phyloP scores from a whole-genome alignment of 2,329 filamentous ascomycete species.

The Dactylellina cionopaga region DNA sequence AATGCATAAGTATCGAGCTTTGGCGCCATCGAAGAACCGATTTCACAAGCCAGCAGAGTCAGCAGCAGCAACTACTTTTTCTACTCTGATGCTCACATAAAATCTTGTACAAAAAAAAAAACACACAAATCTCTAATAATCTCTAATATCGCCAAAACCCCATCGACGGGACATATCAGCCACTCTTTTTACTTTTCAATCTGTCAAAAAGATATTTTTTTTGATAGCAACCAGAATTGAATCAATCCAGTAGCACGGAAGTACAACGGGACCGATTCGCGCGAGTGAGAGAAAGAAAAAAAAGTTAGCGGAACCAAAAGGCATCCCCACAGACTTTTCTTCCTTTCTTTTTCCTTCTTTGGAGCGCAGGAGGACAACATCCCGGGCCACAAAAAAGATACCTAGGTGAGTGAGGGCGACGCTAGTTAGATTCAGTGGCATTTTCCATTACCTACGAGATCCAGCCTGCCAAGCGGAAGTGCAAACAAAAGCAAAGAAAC shows the following conservation, averaged over 20 bases:
- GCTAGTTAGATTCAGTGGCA: slow-evolving; percentile 42
- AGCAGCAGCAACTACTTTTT: slow-evolving; percentile 19
- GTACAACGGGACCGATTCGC: slow-evolving; percentile 43
- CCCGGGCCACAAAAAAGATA: slow-evolving; percentile 16
- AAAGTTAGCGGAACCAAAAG: not conserved
- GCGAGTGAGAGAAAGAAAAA: slow-evolving; percentile 12
- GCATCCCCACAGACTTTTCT: slow-evolving; percentile 16
- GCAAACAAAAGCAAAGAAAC: slow-evolving; percentile 33
- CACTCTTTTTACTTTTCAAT: slow-evolving; percentile 4
- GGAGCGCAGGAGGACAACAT: not conserved
- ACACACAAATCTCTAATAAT: too few species aligned
- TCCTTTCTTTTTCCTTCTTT: slow-evolving; percentile 2
- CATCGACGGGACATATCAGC: slow-evolving; percentile 1
- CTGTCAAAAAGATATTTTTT: not conserved
- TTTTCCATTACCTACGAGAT: slow-evolving; percentile 51
- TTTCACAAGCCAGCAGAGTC: slow-evolving; percentile 8
- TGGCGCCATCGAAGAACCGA: slow-evolving; percentile 3
- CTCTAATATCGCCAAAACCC: too few species aligned
- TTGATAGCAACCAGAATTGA: slow-evolving; percentile 4
- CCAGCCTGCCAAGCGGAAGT: slow-evolving; percentile 29
- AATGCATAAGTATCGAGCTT: slow-evolving; percentile 43
- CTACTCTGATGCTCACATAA: too few species aligned
- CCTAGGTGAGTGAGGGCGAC: too few species aligned
- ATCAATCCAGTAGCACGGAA: slow-evolving; percentile 14
- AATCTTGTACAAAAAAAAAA: too few species aligned